Evolutionary conservation across 2,329 filamentous ascomycete species (phyloP).

Genomic region (Exophiala oligosperma): DNA sequence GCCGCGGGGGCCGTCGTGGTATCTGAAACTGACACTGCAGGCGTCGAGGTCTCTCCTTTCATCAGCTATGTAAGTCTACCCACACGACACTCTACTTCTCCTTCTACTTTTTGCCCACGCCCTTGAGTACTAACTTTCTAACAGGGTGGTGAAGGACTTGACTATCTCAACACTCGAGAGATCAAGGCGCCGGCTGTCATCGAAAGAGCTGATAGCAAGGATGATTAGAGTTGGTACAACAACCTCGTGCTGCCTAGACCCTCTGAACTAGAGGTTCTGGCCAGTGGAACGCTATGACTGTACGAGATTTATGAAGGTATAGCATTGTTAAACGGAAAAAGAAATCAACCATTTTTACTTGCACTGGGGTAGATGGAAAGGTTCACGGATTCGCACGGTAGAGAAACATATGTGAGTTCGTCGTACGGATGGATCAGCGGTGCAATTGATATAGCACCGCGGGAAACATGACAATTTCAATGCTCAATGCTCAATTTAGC

Average conservation of each 20-base stretch:
- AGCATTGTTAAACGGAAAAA: too few relatives aligned
- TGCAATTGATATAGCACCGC: too few relatives aligned
- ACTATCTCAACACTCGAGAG: constrained; percentile 59
- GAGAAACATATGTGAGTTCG: too few relatives aligned
- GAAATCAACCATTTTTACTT: too few relatives aligned
- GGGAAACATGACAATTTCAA: background rate
- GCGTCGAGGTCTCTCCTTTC: constrained; percentile 87
- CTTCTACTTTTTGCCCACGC: background rate
- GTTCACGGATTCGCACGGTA: too few relatives aligned
- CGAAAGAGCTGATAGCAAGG: constrained; percentile 51
- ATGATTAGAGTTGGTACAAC: background rate
- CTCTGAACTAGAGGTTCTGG: too few relatives aligned
- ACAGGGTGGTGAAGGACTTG: constrained; percentile 63
- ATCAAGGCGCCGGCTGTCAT: constrained; percentile 66
- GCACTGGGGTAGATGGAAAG: too few relatives aligned
- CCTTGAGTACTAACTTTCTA: constrained; percentile 12
- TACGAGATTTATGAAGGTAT: too few relatives aligned
- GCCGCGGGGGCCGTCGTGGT: constrained; percentile 74
- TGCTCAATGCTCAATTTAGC: background rate
- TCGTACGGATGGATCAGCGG: too few relatives aligned
- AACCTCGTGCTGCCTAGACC: background rate
- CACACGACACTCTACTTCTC: background rate
- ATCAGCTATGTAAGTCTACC: constrained; percentile 83
- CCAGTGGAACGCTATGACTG: too few relatives aligned
- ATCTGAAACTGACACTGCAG: constrained; percentile 61